These are phyloP conservation scores for Lodderomyces pseudojiufengensis DNA, from an alignment of 1,139 yeast species.

Conservation along the genomic window DNA sequence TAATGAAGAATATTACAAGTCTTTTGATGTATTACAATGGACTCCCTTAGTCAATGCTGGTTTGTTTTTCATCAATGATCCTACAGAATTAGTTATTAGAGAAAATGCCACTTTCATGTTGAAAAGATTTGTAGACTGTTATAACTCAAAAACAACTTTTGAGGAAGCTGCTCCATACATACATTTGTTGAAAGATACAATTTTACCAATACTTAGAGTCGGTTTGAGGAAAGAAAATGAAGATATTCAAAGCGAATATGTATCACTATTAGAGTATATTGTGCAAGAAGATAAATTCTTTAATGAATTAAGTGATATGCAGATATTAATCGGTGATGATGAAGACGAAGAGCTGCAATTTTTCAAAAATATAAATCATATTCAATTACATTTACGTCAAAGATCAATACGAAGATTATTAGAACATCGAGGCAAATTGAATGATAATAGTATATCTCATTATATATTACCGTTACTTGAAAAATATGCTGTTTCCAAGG, in stretches of 20 bases:
- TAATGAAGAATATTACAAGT: slow-evolving; percentile 50
- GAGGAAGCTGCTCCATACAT: slow-evolving; percentile 37
- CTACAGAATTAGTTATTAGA: slow-evolving; percentile 76
- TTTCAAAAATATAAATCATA: slow-evolving; percentile 74
- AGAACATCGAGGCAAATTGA: slow-evolving; percentile 17
- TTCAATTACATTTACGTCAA: slow-evolving; percentile 83
- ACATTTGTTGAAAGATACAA: slow-evolving; percentile 46
- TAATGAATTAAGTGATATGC: slow-evolving; percentile 64
- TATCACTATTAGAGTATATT: slow-evolving; percentile 60
- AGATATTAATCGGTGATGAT: slow-evolving; percentile 48
- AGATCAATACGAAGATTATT: slow-evolving; percentile 67
- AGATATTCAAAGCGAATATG: slow-evolving; percentile 66
- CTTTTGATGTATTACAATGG: slow-evolving; percentile 65
- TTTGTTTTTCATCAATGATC: slow-evolving; percentile 71
- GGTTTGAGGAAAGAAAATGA: slow-evolving; percentile 68
- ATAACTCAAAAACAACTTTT: slow-evolving; percentile 29
- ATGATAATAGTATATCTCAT: slow-evolving; percentile 61
- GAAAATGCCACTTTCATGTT: slow-evolving; percentile 70
- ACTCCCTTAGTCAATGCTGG: slow-evolving; percentile 67
- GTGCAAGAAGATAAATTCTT: slow-evolving; percentile 51
- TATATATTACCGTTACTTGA: slow-evolving; percentile 84
- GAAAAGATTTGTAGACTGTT: slow-evolving; percentile 62
- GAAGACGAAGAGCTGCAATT: slow-evolving; percentile 86
- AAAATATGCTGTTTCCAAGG: slow-evolving; percentile 60
- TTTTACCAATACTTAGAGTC: slow-evolving; percentile 63